Evolutionary conservation across 345 rosid genomes (phyloP).

Genomic region (Citrus mangshanensis): DNA sequence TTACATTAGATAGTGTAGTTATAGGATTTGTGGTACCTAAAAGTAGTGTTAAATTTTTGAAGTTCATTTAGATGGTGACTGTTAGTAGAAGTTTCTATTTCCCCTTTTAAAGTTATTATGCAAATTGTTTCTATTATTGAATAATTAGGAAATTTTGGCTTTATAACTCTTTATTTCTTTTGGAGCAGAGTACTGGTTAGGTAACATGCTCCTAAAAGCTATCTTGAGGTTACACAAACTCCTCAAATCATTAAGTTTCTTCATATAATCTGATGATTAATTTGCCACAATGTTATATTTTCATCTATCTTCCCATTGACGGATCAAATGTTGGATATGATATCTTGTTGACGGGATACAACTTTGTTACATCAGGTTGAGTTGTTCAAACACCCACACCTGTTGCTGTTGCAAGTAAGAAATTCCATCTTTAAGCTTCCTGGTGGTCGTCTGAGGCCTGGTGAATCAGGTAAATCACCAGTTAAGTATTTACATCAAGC

Average conservation of each 20-base stretch:
- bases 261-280: not conserved
- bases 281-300: not conserved
- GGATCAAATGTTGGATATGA: not conserved
- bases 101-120: not conserved
- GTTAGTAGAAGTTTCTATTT: not conserved
- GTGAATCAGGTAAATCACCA: constrained; percentile 62
- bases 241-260: not conserved
- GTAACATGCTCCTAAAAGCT: not conserved
- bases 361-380: constrained; percentile 56
- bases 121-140: not conserved
- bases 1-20: not conserved
- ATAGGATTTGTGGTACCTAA: not conserved
- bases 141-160: not conserved
- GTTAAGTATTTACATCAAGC: not conserved
- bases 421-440: constrained; percentile 78
- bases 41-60: not conserved
- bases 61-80: not conserved
- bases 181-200: not conserved
- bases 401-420: constrained; percentile 63
- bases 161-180: no score
- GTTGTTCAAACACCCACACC: constrained; percentile 83
- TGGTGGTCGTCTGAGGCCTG: constrained; percentile 76
- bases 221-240: not conserved
- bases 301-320: not conserved
- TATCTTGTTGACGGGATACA: not conserved